Evolutionary conservation across 257 asterid species (phyloP), one percentile per base, ranked within the genome.

Genomic region (Solanum virginianum): DNA sequence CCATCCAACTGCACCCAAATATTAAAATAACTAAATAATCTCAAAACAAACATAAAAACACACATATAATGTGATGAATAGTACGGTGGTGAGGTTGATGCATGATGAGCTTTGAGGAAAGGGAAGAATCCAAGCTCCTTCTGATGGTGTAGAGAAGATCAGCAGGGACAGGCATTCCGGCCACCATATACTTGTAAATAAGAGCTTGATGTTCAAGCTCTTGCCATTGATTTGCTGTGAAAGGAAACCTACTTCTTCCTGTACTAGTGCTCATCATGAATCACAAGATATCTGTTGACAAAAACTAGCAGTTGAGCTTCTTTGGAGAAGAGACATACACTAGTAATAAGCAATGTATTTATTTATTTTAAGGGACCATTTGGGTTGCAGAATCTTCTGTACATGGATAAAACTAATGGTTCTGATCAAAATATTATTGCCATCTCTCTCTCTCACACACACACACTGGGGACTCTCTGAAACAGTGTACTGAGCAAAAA

Each of bases 161-260:
- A 47, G 97, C 92, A 0, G 99, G 99, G 54, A 97, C 84, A 17
- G 98, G 96, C 86, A 92, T 91, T 6, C 99, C 98, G 11, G 98
- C 93, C 5, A 88, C 90, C 93, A 97, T 93, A 91, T 94, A 92
- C 88, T 97, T 97, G 91, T 90, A 97, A 51, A 94, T 95, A 10
- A 95, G 97, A 69, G 98, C 96, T 84, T 97, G 99, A 84, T 94
- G 97, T 79, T 97, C 99, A 26, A 97, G 98, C 51, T 97, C 98
- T 89, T 94, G 98, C 97, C 98, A 92, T 66, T 97, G 99, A 13
- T 94, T 85, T 26, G 96, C 93, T 39, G 97, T 94, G 88, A 97
- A 97, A 55, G 98, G 98, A 65, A 68, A 91, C 85, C 92, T 91
- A 68, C 81, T 89, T 60, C 93, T 89, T 60, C 85, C 88, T 51